Base-by-base conservation (phyloP, 2,329 filamentous ascomycete genomes). In the Sclerotinia subarctica region DNA sequence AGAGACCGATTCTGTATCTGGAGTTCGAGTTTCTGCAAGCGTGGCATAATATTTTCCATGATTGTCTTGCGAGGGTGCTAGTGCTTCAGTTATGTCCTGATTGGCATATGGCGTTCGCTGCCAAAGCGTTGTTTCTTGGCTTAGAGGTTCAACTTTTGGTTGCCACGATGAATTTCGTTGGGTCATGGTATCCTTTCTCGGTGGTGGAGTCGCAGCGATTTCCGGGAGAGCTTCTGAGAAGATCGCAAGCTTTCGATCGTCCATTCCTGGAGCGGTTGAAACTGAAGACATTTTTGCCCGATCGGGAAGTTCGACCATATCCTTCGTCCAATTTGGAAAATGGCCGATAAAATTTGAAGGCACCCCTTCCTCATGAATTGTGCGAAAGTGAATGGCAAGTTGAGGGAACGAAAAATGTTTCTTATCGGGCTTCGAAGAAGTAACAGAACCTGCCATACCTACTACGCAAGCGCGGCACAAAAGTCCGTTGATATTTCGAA, bases 261-360 rank as follows among this genome's bases (percentile, higher is more conserved):
- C 82, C 81, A 88, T 87, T 17, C 85, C 85, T 11, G 80, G 81
- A 46, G 82, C 80, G 68, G 81, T 79, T 24, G 83, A 78, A 32
- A 88, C 77, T 32, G 81, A 80, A 29, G 77, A 78, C 53, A 88
- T 81, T 66, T 82, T 77, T 26, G 80, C 78, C 42, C 80, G 78
- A 70, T 85, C 82, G 1, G 87, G 87, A 54, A 89, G 78, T 71
- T 85, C 82, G 64, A 90, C 82, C 85, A 89, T 88, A 68, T 88
- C 82, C 49, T 80, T 81, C 69, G 83, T 84, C 87, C 87, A 89
- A 73, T 88, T 83, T 53, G 76, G 73, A 63, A 73, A 68, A 66
- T 72, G 70, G 53, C 79, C 78, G 58, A 78, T 66, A 64, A 66
- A 53, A 60, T 70, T 66, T 69, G 74, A 69, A 71, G 76, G 58